Conservation (phyloP, 202 grass and related monocot genomes). For the Schoenoplectus triqueter region DNA sequence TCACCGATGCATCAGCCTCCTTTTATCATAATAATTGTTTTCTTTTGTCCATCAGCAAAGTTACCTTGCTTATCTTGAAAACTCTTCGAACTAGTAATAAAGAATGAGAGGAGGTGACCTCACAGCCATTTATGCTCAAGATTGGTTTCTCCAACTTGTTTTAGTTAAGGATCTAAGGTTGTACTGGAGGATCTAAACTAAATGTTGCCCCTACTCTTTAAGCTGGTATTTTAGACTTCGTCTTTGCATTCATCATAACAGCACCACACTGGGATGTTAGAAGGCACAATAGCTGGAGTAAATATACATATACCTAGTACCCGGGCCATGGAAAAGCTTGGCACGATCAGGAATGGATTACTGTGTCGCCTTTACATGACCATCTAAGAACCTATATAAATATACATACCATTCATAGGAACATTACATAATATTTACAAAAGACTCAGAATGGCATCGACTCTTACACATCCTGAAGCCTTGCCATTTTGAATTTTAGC, state of each 20-base stretch:
- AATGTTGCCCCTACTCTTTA: not conserved
- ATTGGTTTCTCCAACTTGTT: not conserved
- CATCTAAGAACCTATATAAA: conserved; percentile 33
- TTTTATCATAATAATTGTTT: not conserved
- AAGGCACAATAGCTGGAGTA: conserved; percentile 11
- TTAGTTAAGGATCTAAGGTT: no score
- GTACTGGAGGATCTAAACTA: not conserved
- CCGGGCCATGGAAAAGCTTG: conserved; percentile 12
- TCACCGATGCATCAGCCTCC: not conserved
- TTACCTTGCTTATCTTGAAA: not conserved
- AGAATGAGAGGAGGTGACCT: not conserved
- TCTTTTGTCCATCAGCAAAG: not conserved
- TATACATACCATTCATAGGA: conserved; percentile 6
- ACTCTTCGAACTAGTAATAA: not conserved
- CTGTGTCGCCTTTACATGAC: conserved; percentile 17
- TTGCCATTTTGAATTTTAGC: not conserved
- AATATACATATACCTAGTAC: conserved; percentile 20
- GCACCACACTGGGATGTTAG: not conserved
- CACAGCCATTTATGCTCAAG: not conserved
- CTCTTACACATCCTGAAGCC: conserved; percentile 9
- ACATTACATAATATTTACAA: conserved; percentile 35
- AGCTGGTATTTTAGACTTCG: not conserved
- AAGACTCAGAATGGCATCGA: not conserved
- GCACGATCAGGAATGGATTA: not conserved
- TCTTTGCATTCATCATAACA: not conserved